Evolutionary conservation across 768 basidiomycete genomes (phyloP), one percentile per base, ranked within the genome.

Genomic region (Leucosporidium creatinivorum): DNA sequence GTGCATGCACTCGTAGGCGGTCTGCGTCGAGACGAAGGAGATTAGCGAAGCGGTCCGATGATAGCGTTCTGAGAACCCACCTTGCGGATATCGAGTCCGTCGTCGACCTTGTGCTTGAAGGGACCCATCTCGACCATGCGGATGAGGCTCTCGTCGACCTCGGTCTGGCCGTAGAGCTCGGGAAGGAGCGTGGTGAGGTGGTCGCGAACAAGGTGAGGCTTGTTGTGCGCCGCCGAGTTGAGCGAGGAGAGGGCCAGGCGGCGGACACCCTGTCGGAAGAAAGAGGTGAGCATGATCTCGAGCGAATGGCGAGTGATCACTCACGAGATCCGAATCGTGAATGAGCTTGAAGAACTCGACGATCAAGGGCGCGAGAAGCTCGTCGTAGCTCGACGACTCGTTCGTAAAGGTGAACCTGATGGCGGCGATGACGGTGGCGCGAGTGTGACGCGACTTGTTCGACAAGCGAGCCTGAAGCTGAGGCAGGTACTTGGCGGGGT

Each of bases 1-100:
- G 77, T 96, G 93, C 82, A 97, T 90, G 1, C 93, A 92, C 79
- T 99, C 96, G 78, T 90, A 98, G 3, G 96, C 94, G 0, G 91
- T 93, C 82, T 70, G 47, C 7, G 12, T 26, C 6, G 23, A 26
- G 47, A 31, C n/a, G 36, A 33, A 17, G 31, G 59, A 54, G 13
- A 12, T 7, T 15, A 28, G 8, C 30, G n/a, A n/a, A 21, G 15
- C 12, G 15, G 18, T 28, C 26, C 4, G 2, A 44, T 17, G 3
- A 28, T 36, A 25, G 51, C 25, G n/a, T n/a, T n/a, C 2, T 8
- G 51, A 23, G 26, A 63, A 57, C 19, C 6, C 3, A 74, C 68
- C 68, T 97, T 98, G 66, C 96, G 86, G 26, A 93, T 87, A 70
- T 98, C 94, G 50, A 98, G 82, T 58, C 96, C 96, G 71, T 98